These are phyloP conservation scores for Schwanniomyces sp. DNA, from an alignment of 805 yeast species.

Conservation along the genomic window DNA sequence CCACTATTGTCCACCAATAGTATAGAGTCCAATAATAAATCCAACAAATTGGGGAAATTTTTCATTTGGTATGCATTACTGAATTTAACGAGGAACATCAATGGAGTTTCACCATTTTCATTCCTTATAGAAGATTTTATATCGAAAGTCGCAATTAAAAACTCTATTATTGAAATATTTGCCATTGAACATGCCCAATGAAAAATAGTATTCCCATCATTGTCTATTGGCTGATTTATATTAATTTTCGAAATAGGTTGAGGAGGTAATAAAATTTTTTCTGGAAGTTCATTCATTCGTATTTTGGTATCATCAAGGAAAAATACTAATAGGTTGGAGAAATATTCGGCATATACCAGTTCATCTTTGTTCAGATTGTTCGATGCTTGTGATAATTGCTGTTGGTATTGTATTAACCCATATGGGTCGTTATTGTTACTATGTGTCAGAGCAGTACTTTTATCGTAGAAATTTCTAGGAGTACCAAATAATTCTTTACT, in stretches of 20 bases:
- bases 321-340: constrained; percentile 46
- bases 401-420: constrained; percentile 42
- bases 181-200: constrained; percentile 98
- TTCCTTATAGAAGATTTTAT: constrained; percentile 74
- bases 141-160: constrained; percentile 58
- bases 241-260: constrained; percentile 52
- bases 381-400: constrained; percentile 9
- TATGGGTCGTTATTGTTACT: constrained; percentile 28
- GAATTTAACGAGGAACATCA: constrained; percentile 47
- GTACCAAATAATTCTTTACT: constrained; percentile 44
- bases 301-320: constrained; percentile 48
- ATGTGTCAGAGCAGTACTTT: constrained; percentile 19
- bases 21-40: constrained; percentile 35
- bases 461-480: constrained; percentile 37
- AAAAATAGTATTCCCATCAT: constrained; percentile 86
- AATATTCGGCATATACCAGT: constrained; percentile 36
- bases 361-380: constrained; percentile 14
- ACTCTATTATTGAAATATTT: constrained; percentile 63
- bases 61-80: constrained; percentile 37
- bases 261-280: constrained; percentile 56
- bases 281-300: constrained; percentile 22
- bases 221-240: constrained; percentile 87
- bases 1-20: constrained; percentile 38
- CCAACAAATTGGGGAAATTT: constrained; percentile 36
- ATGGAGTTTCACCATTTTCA: constrained; percentile 82